Percentiles rank a stretch among this genome's conserved stretches.
Evolutionary conservation across 2,329 filamentous ascomycete genomes (phyloP).

Genomic region (Alternaria panax): DNA sequence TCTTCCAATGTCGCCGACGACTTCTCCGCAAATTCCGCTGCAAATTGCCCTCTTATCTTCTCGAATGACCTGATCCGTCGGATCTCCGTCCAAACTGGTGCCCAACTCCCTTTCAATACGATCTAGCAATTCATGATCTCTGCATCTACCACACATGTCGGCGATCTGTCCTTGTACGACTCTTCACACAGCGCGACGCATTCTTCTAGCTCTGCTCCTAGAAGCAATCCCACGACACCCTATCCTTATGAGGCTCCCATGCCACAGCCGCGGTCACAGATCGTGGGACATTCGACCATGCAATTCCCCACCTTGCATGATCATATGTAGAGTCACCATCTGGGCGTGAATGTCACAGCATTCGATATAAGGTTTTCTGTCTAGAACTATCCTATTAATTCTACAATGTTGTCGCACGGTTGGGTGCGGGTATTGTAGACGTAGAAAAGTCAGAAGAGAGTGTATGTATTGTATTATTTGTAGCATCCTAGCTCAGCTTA

Average conservation of each 20-base stretch:
- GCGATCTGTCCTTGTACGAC: slow-evolving; percentile 47
- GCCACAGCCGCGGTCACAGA: slow-evolving; percentile 34
- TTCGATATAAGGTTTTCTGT: slow-evolving; percentile 45
- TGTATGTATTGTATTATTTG: no score
- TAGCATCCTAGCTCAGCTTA: no score
- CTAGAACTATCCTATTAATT: slow-evolving; percentile 47
- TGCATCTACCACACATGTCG: slow-evolving; percentile 43
- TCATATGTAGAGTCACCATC: slow-evolving; percentile 43
- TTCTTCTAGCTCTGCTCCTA: slow-evolving; percentile 41
- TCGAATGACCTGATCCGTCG: slow-evolving; percentile 46
- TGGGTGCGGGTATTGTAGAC: no score
- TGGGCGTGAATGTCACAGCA: slow-evolving; percentile 37
- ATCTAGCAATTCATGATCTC: slow-evolving; percentile 42
- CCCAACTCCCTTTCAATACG: slow-evolving; percentile 44
- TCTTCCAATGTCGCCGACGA: slow-evolving; percentile 44
- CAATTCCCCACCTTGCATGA: slow-evolving; percentile 36
- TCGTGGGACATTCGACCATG: slow-evolving; percentile 30
- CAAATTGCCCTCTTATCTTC: slow-evolving; percentile 41
- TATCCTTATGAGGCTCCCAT: slow-evolving; percentile 44
- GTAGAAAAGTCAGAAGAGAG: no score
- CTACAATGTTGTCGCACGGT: no score
- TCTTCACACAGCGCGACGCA: slow-evolving; percentile 42
- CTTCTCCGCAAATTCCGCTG: slow-evolving; percentile 32
- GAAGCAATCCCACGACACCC: slow-evolving; percentile 45
- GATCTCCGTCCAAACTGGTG: slow-evolving; percentile 45